Conservation (phyloP, 192 early-diverging fungal species). For the Linnemannia exigua region DNA sequence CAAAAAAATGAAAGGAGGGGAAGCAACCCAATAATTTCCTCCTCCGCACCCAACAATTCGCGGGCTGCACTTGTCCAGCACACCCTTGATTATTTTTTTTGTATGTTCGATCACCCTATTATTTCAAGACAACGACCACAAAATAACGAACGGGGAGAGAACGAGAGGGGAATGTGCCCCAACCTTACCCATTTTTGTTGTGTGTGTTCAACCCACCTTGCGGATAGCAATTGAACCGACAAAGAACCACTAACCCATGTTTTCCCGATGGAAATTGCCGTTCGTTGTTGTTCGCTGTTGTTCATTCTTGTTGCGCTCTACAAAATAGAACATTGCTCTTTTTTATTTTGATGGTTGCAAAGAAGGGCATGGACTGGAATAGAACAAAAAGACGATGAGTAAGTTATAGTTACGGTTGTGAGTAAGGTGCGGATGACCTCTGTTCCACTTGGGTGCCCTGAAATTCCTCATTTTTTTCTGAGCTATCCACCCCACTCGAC, state of each 20-base stretch:
- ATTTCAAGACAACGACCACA: neutral
- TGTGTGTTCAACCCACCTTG: neutral
- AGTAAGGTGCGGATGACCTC: neutral
- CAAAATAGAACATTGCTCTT: neutral
- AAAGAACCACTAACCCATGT: neutral
- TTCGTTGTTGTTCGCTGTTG: no score
- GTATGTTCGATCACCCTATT: slow-evolving; percentile 8
- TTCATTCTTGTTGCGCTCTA: neutral
- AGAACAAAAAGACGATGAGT: slow-evolving; percentile 1
- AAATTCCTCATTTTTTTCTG: neutral
- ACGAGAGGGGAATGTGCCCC: neutral
- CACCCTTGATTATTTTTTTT: neutral
- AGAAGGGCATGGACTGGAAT: neutral
- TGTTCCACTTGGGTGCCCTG: slow-evolving; percentile 1
- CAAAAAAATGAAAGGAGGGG: neutral
- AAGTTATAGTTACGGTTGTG: neutral
- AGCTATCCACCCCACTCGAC: no score
- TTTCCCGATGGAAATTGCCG: neutral
- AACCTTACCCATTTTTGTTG: neutral
- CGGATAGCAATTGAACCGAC: no score
- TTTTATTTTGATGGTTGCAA: neutral
- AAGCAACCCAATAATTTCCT: neutral
- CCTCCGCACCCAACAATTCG: slow-evolving; percentile 6
- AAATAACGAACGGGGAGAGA: neutral
- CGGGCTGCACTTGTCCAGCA: neutral